Conservation (phyloP, 805 yeast species). For the Saturnispora dispora region DNA sequence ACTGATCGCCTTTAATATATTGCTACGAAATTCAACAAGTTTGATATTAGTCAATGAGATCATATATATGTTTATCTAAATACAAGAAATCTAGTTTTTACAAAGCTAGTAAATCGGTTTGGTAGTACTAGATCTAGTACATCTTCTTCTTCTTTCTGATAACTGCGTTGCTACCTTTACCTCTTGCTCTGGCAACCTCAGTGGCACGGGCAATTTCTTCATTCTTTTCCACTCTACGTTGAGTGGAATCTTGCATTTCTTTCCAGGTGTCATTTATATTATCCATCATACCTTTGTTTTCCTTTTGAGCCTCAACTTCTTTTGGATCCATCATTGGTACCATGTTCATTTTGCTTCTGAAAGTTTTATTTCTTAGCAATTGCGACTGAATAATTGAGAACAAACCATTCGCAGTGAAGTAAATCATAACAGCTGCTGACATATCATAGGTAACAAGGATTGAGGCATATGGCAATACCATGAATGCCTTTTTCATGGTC, state of each 20-base stretch:
- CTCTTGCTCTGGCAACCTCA: conserved; percentile 20
- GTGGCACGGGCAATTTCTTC: conserved; percentile 25
- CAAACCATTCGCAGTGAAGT: conserved; percentile 74
- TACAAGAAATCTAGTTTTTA: not conserved
- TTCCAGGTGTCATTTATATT: conserved; percentile 25
- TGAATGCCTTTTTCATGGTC: conserved; percentile 54
- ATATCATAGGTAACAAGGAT: conserved; percentile 83
- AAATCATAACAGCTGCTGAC: conserved; percentile 77
- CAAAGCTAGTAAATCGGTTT: not conserved
- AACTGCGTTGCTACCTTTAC: conserved; percentile 21
- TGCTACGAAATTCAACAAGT: not conserved
- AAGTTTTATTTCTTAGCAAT: conserved; percentile 46
- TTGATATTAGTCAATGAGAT: not conserved
- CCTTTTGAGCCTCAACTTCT: conserved; percentile 17
- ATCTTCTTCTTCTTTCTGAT: conserved; percentile 19
- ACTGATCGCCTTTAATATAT: not conserved
- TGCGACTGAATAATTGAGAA: conserved; percentile 67
- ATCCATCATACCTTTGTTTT: conserved; percentile 24
- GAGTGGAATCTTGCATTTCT: conserved; percentile 24
- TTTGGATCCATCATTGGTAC: conserved; percentile 38
- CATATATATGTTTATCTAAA: not conserved
- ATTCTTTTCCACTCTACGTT: conserved; percentile 19
- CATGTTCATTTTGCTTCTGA: conserved; percentile 50
- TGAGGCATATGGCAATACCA: conserved; percentile 68
- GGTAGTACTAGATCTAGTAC: not conserved